Percentiles rank a stretch among this genome's conserved stretches.
phyloP scores from a whole-genome alignment of 164 flowering plant species.

The Stephania yunnanensis region DNA sequence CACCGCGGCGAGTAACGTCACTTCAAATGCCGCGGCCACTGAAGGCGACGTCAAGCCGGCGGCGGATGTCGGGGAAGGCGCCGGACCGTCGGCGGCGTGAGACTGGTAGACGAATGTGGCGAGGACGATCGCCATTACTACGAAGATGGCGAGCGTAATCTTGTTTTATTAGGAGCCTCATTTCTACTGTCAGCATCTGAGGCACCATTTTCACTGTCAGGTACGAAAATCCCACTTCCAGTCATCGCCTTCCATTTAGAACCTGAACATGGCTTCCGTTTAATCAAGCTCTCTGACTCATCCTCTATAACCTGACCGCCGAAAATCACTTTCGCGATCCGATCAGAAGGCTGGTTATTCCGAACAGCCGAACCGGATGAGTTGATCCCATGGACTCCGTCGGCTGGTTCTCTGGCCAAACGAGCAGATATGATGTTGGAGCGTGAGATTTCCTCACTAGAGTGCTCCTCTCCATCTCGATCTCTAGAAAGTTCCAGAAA shows the following conservation, averaged over 20 bases:
- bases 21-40: slow-evolving; percentile 17
- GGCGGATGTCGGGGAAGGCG: slow-evolving; percentile 36
- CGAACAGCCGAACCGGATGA: slow-evolving; percentile 25
- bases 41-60: slow-evolving; percentile 30
- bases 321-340: slow-evolving; percentile 79
- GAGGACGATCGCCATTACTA: slow-evolving; percentile 24
- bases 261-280: slow-evolving; percentile 89
- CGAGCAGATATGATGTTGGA: slow-evolving; percentile 89
- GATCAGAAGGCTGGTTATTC: slow-evolving; percentile 83
- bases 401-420: slow-evolving; percentile 71
- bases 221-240: slow-evolving; percentile 83
- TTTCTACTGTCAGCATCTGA: slow-evolving; percentile 43
- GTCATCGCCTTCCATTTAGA: slow-evolving; percentile 86
- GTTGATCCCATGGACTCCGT: slow-evolving; percentile 29
- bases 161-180: slow-evolving; percentile 50
- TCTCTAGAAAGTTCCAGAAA: background rate
- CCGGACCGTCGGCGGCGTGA: slow-evolving; percentile 34
- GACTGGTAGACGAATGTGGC: slow-evolving; percentile 14
- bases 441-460: slow-evolving; percentile 93
- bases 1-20: slow-evolving; percentile 20
- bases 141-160: slow-evolving; percentile 29
- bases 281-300: slow-evolving; percentile 67
- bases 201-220: slow-evolving; percentile 42
- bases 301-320: slow-evolving; percentile 96
- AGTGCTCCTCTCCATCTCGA: slow-evolving; percentile 55